phyloP scores from a whole-genome alignment of 768 basidiomycete species.

The Rhizopogon salebrosus region DNA sequence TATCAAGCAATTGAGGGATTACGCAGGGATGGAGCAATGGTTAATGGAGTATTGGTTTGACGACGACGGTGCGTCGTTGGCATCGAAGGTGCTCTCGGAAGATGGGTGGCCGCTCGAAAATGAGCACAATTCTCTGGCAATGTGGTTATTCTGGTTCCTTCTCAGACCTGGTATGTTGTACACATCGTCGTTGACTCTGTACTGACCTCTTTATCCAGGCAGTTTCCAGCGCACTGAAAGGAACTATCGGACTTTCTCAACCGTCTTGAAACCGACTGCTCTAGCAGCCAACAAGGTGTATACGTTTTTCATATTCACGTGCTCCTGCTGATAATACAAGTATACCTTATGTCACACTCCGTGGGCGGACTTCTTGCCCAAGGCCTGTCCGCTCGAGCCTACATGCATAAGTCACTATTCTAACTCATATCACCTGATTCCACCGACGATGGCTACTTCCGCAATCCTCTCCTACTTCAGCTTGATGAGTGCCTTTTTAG shows the following conservation, averaged over 20 bases:
- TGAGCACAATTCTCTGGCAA: conserved; percentile 51
- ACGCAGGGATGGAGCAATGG: conserved; percentile 60
- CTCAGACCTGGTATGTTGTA: conserved; percentile 49
- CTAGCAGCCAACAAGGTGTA: conserved; percentile 60
- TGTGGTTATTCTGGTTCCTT: conserved; percentile 81
- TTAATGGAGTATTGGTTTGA: conserved; percentile 65
- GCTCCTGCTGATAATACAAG: conserved; percentile 30
- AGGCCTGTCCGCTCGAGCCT: conserved; percentile 11
- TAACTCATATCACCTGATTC: conserved; percentile 38
- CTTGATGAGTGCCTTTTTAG: conserved; percentile 30
- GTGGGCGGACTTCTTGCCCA: conserved; percentile 55
- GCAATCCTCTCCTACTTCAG: conserved; percentile 70
- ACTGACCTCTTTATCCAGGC: conserved; percentile 30
- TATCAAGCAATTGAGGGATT: conserved; percentile 62
- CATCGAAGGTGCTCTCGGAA: conserved; percentile 33
- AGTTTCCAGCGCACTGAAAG: conserved; percentile 38
- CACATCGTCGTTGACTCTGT: neutral
- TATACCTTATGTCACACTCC: conserved; percentile 53
- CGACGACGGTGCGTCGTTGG: conserved; percentile 49
- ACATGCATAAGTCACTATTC: conserved; percentile 37
- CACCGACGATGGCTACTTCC: conserved; percentile 62
- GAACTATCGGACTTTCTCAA: conserved; percentile 39
- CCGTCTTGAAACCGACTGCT: conserved; percentile 56
- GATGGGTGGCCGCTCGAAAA: conserved; percentile 56
- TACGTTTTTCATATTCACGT: conserved; percentile 13